Conservation (phyloP, 2,329 filamentous ascomycete genomes). For the Diplodia seriata region DNA sequence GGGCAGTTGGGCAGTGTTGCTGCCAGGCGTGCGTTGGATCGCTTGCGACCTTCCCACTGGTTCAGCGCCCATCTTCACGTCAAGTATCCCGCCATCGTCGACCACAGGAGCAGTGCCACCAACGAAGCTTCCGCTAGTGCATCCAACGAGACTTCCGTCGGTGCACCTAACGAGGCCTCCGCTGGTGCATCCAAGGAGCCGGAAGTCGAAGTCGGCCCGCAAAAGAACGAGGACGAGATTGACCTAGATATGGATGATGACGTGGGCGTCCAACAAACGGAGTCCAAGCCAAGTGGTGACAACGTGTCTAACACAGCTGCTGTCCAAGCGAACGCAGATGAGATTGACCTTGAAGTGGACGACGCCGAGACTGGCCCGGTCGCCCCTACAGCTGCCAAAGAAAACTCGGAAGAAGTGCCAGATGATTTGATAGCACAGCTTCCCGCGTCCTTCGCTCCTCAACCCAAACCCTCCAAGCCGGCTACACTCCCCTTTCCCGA, state of each 20-base stretch:
- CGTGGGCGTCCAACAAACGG: conserved; percentile 33
- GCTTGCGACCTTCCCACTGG: conserved; percentile 84
- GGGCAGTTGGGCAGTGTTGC: conserved; percentile 81
- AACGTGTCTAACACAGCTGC: conserved; percentile 67
- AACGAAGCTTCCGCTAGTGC: neutral
- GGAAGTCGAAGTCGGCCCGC: neutral
- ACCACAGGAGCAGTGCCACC: conserved; percentile 51
- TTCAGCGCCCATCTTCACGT: conserved; percentile 90
- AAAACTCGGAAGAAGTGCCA: conserved; percentile 53
- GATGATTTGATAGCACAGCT: conserved; percentile 74
- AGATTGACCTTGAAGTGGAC: conserved; percentile 51
- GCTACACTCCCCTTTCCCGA: conserved; percentile 64
- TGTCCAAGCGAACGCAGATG: conserved; percentile 46
- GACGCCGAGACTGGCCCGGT: conserved; percentile 32
- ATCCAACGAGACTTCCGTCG: neutral
- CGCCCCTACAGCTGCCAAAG: neutral
- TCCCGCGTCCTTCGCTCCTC: conserved; percentile 71
- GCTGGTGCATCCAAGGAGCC: conserved; percentile 8
- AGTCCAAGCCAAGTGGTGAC: conserved; percentile 51
- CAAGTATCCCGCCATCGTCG: conserved; percentile 74
- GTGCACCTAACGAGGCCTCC: neutral
- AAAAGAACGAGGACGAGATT: conserved; percentile 72
- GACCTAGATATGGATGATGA: conserved; percentile 51
- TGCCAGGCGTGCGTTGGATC: conserved; percentile 79
- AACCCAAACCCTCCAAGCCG: conserved; percentile 51